Percentiles rank a stretch among this genome's conserved stretches.
These are phyloP conservation scores for Houttuynia cordata DNA, from an alignment of 164 flowering plant species.

Conservation along the genomic window DNA sequence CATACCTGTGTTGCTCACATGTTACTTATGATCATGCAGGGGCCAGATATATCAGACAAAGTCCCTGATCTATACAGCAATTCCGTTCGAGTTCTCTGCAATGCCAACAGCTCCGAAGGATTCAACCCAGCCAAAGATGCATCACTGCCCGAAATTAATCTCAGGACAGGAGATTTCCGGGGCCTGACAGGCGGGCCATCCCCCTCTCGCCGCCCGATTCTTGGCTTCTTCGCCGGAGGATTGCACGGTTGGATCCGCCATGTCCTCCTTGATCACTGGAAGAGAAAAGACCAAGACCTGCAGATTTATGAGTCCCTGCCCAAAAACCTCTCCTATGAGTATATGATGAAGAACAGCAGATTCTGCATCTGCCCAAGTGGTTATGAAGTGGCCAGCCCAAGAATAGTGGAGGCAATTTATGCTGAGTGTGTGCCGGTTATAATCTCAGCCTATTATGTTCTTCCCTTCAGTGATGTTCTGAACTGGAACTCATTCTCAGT, in stretches of 20 bases:
- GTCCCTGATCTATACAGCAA: slow-evolving; percentile 18
- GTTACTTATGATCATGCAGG: slow-evolving; percentile 8
- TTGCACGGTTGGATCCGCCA: slow-evolving; percentile 28
- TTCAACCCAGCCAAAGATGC: slow-evolving; percentile 25
- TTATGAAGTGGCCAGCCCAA: slow-evolving; percentile 13
- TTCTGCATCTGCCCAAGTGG: slow-evolving; percentile 14
- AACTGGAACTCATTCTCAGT: slow-evolving; percentile 10
- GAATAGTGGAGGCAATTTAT: slow-evolving; percentile 14
- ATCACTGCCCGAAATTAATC: slow-evolving; percentile 27
- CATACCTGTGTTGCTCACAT: neutral
- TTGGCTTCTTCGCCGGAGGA: slow-evolving; percentile 36
- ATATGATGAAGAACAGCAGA: slow-evolving; percentile 12
- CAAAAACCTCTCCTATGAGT: slow-evolving; percentile 5
- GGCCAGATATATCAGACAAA: slow-evolving; percentile 14
- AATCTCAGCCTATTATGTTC: slow-evolving; percentile 6
- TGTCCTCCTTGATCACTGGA: slow-evolving; percentile 23
- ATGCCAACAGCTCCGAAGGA: slow-evolving; percentile 26
- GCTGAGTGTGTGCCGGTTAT: slow-evolving; percentile 11
- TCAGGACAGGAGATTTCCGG: slow-evolving; percentile 2
- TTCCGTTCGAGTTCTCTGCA: slow-evolving; percentile 27
- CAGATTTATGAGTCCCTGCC: slow-evolving; percentile 9
- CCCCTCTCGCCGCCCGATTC: slow-evolving; percentile 17
- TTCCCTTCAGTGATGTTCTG: slow-evolving; percentile 14
- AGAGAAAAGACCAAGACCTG: slow-evolving; percentile 19
- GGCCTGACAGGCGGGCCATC: slow-evolving; percentile 21